Conservation (phyloP, 2,329 filamentous ascomycete species). For the Dryadomyces sulphureus region DNA sequence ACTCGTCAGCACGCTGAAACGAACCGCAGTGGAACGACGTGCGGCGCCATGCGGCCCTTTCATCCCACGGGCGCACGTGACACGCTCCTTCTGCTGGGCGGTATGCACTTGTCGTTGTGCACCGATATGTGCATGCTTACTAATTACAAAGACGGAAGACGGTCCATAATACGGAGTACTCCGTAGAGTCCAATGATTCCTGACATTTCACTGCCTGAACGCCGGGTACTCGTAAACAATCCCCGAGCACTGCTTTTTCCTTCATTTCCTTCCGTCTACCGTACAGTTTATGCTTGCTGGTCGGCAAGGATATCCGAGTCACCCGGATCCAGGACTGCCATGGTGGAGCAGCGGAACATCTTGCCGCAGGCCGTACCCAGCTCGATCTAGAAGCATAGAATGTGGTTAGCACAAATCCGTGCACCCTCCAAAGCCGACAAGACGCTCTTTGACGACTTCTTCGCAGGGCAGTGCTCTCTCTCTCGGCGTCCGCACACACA, state of each 20-base stretch:
- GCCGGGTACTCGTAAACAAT: no score
- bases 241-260: background rate
- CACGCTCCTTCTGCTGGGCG: background rate
- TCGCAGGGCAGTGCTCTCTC: constrained; percentile 82
- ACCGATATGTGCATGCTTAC: no score
- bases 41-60: background rate
- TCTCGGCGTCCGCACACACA: constrained; percentile 27
- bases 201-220: constrained; percentile 2
- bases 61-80: background rate
- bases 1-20: no score
- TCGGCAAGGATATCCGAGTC: constrained; percentile 93
- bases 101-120: background rate
- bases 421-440: constrained; percentile 78
- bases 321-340: constrained; percentile 93
- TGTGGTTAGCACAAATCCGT: constrained; percentile 38
- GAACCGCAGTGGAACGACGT: no score
- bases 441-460: constrained; percentile 58
- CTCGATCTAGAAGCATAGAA: constrained; percentile 58
- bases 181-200: no score
- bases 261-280: background rate
- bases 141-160: no score
- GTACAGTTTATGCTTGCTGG: constrained; percentile 41
- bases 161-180: background rate
- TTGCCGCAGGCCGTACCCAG: constrained; percentile 97
- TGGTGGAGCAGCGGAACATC: constrained; percentile 92